A percentile compares a stretch with the other conserved stretches of the same genome.
Conservation (phyloP, 305 asterid genomes). For the Petunia hybrid region DNA sequence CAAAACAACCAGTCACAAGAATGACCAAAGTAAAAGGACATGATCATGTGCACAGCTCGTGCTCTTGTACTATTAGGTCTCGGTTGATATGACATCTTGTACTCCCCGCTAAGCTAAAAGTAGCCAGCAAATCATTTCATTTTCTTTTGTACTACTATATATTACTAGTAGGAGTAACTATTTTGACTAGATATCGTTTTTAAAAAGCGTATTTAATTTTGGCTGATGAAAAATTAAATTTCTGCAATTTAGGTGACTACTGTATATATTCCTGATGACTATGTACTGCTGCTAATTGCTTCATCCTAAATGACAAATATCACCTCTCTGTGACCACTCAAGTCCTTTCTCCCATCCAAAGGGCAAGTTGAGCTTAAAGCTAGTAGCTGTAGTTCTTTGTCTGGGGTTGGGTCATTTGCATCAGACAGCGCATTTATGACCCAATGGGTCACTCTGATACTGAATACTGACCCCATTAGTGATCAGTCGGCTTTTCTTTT, state of each 20-base stretch:
- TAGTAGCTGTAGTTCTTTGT: neutral
- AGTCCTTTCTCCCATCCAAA: neutral
- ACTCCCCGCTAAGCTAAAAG: neutral
- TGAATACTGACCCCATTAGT: slow-evolving; percentile 12
- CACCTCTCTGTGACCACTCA: slow-evolving; percentile 1
- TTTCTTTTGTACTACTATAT: too few relatives aligned
- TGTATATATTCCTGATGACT: too few relatives aligned
- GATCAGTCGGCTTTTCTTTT: too few relatives aligned
- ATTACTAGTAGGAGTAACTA: too few relatives aligned
- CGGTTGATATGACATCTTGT: slow-evolving; percentile 12
- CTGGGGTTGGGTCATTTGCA: neutral
- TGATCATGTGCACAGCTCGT: slow-evolving; percentile 7
- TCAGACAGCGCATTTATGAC: neutral
- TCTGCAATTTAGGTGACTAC: too few relatives aligned
- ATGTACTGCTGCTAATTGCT: neutral
- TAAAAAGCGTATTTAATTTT: too few relatives aligned
- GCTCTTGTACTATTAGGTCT: slow-evolving; percentile 7
- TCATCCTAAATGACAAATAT: neutral
- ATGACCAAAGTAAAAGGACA: neutral
- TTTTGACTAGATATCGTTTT: too few relatives aligned
- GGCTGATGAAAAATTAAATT: neutral
- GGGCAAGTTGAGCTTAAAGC: neutral
- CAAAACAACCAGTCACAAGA: neutral
- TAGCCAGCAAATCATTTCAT: too few relatives aligned
- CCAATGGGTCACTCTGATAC: neutral